These are phyloP conservation scores for Cornus suecica DNA, from an alignment of 148 eudicot species.

Conservation along the genomic window DNA sequence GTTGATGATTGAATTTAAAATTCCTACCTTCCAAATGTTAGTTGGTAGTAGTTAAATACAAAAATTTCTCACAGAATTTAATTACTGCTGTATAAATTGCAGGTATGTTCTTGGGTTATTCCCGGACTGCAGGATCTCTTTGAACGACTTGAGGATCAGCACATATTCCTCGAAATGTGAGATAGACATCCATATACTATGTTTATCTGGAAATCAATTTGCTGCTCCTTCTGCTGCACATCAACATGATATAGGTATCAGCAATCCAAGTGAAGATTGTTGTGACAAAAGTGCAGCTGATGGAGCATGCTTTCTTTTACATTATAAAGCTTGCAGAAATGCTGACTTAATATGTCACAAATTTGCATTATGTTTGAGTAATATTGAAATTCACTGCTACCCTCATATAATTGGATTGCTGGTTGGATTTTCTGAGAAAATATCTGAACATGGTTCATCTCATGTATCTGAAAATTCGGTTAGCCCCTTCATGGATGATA, in stretches of 20 bases:
- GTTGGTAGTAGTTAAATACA: background rate
- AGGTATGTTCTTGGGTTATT: conserved; percentile 47
- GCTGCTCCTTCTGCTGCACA: conserved; percentile 6
- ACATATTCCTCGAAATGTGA: conserved; percentile 30
- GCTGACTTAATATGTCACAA: conserved; percentile 22
- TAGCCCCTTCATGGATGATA: conserved; percentile 20
- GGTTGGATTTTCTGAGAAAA: conserved; percentile 46
- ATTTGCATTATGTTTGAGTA: conserved; percentile 35
- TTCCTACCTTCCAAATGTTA: background rate
- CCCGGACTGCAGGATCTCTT: conserved; percentile 40
- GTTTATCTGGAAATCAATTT: conserved; percentile 33
- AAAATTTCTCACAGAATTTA: background rate
- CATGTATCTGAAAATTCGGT: conserved; percentile 26
- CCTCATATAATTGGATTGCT: conserved; percentile 58
- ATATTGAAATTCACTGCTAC: conserved; percentile 71
- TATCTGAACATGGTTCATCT: conserved; percentile 27
- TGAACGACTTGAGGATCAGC: conserved; percentile 38
- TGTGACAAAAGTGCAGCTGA: conserved; percentile 18
- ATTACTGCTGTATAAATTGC: conserved; percentile 13
- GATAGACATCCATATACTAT: conserved; percentile 35
- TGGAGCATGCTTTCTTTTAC: conserved; percentile 49
- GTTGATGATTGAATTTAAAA: background rate
- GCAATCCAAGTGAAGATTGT: conserved; percentile 12
- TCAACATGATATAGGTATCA: conserved; percentile 20
- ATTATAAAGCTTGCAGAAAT: conserved; percentile 34